These are phyloP conservation scores for Fomitopsis palustris DNA, from an alignment of 1,284 basidiomycete species.

Conservation along the genomic window DNA sequence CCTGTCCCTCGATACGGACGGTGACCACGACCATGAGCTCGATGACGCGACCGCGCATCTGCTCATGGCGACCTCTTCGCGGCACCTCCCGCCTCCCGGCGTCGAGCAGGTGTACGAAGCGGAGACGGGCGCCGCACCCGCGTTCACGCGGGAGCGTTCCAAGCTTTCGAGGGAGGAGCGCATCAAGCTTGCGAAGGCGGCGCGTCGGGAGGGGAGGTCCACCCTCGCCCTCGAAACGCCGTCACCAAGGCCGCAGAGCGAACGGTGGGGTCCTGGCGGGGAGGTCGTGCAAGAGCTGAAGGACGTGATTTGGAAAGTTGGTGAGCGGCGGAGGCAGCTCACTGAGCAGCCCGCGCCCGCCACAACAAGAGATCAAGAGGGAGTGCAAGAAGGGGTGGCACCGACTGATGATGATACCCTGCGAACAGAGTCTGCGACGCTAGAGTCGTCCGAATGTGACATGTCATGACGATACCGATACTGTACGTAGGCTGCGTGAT, in stretches of 20 bases:
- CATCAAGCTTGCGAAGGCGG: conserved; percentile 50
- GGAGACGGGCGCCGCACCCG: conserved; percentile 40
- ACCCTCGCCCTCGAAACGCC: conserved; percentile 7
- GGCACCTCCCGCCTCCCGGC: conserved; percentile 56
- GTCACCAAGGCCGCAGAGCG: conserved; percentile 19
- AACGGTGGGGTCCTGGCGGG: conserved; percentile 68
- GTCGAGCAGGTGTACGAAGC: conserved; percentile 77
- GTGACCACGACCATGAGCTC: conserved; percentile 14
- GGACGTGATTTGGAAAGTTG: conserved; percentile 81
- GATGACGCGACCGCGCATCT: conserved; percentile 62
- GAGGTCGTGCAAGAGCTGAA: conserved; percentile 81
- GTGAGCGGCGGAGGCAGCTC: conserved; percentile 45
- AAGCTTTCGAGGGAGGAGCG: conserved; percentile 70
- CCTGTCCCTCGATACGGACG: conserved; percentile 6
- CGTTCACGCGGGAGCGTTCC: conserved; percentile 51
- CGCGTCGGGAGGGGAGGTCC: conserved; percentile 40
- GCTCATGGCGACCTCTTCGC: conserved; percentile 43
- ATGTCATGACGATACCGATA: conserved; percentile 3
- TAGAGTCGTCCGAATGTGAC: background rate
- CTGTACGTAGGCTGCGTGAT: background rate
- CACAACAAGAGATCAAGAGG: background rate
- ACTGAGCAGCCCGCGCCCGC: background rate
- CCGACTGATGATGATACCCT: conserved; percentile 4
- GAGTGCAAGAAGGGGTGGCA: too few species aligned
- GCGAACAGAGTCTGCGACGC: background rate